Evolutionary conservation across 805 yeast species (phyloP).

Genomic region (Tetrapisispora taiwanensis): DNA sequence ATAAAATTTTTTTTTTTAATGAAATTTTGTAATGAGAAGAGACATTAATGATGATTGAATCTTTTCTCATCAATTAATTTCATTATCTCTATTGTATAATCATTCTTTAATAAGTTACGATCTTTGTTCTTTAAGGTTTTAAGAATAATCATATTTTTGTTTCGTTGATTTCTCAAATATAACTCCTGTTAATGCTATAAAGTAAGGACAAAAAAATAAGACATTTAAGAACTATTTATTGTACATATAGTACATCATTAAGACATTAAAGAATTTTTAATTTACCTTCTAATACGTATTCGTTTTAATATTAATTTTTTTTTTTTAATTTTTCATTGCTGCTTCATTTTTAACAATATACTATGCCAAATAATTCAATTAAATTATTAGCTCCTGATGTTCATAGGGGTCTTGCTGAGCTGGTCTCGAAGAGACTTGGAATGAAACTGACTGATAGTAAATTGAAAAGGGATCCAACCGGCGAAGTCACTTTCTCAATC

Average conservation of each 20-base stretch:
- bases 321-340: background rate
- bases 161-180: too few species aligned
- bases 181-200: too few species aligned
- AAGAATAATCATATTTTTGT: too few species aligned
- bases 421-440: constrained; percentile 56
- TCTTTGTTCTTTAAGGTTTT: too few species aligned
- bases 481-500: constrained; percentile 66
- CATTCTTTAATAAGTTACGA: too few species aligned
- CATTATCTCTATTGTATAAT: too few species aligned
- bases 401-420: constrained; percentile 57
- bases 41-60: background rate
- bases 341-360: background rate
- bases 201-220: too few species aligned
- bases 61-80: too few species aligned
- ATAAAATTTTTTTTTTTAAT: too few species aligned
- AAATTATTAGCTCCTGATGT: constrained; percentile 59
- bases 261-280: background rate
- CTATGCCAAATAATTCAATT: constrained; percentile 64
- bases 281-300: too few species aligned
- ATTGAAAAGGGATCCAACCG: constrained; percentile 55
- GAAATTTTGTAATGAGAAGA: background rate
- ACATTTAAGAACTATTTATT: background rate
- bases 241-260: background rate
- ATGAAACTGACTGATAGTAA: constrained; percentile 51
- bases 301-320: too few species aligned